Base-by-base conservation (phyloP, 2,329 filamentous ascomycete genomes). In the Colletotrichum sp. region DNA sequence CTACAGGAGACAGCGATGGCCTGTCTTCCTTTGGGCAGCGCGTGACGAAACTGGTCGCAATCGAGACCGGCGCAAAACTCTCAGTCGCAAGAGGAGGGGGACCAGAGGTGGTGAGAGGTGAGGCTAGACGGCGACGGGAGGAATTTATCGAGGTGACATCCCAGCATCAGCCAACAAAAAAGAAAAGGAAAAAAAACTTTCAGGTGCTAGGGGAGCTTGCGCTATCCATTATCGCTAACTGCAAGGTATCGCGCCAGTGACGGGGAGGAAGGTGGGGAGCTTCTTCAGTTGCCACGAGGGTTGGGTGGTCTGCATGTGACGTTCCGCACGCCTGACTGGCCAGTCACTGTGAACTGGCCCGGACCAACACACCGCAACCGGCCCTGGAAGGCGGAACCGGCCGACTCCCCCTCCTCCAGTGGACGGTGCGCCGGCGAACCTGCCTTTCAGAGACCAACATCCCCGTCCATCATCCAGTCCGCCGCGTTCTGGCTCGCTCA, bases 321-420 rank as follows among this genome's bases (percentile, higher is more conserved):
- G 72, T 66, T 63, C 43, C 63, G 72, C 63, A 43, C 55, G 36
- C 43, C 61, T 75, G 72, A 72, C 55, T 75, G 72, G 72, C 24
- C 39, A 21, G 43, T 6, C 63, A 36, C 24, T 43, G 43, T 43
- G n/a, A 12, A 48, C 18, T 48, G n/a, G 43, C 43, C 43, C 43
- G 43, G 43, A 48, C n/a, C 43, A 48, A 28, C 21, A 7, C 39
- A 72, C 63, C 69, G 72, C 72, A 72, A 64, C 69, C 72, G 72
- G 69, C 16, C 72, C 72, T 63, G 36, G 55, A n/a, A 30, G 72
- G 72, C 72, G 72, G 72, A 66, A 72, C 69, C 72, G 72, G 72
- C 72, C 72, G 72, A 63, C 63, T 75, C 21, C n/a, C 52, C 24
- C 39, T 15, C 32, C 39, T 30, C n/a, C 30, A 75, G 55, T 75